phyloP scores from a whole-genome alignment of 1,284 basidiomycete genomes.

The Lignosus rhinocerotis region DNA sequence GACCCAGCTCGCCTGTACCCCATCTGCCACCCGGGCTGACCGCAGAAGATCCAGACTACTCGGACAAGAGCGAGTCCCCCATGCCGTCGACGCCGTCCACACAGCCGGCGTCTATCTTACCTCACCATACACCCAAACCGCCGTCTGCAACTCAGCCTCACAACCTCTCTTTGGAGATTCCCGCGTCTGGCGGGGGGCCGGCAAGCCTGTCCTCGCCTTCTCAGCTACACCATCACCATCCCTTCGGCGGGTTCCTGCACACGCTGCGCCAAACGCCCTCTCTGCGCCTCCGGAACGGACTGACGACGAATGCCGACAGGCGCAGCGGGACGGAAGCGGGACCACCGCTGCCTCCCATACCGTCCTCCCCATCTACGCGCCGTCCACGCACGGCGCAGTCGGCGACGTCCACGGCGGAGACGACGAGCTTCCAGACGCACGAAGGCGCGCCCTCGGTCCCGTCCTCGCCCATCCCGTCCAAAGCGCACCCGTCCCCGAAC shows the following conservation, averaged over 20 bases:
- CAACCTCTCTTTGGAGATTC: conserved; percentile 15
- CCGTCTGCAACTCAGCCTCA: conserved; percentile 8
- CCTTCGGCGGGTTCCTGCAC: conserved; percentile 28
- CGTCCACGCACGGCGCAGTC: conserved; percentile 23
- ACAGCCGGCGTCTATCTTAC: conserved; percentile 14
- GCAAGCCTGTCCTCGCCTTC: conserved; percentile 13
- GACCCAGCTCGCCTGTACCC: conserved; percentile 31
- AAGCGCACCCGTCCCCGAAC: conserved; percentile 17
- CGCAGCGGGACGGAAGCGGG: conserved; percentile 18
- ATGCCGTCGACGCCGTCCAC: conserved; percentile 28
- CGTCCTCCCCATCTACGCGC: conserved; percentile 21
- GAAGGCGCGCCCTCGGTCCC: conserved; percentile 18
- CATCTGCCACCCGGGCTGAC: conserved; percentile 56
- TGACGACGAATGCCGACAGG: conserved; percentile 15
- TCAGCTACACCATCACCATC: conserved; percentile 10
- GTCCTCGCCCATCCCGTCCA: conserved; percentile 15
- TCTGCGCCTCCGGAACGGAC: conserved; percentile 24
- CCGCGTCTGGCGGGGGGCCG: conserved; percentile 2
- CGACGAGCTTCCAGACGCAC: conserved; percentile 17
- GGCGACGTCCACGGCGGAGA: conserved; percentile 20
- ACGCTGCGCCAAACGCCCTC: conserved; percentile 33
- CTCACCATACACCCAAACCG: conserved; percentile 7
- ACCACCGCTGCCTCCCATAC: conserved; percentile 25
- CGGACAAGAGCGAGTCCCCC: conserved; percentile 36
- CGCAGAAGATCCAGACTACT: conserved; percentile 36